Conservation (phyloP, 208 protist species). For the Trypanosoma cruzi region DNA sequence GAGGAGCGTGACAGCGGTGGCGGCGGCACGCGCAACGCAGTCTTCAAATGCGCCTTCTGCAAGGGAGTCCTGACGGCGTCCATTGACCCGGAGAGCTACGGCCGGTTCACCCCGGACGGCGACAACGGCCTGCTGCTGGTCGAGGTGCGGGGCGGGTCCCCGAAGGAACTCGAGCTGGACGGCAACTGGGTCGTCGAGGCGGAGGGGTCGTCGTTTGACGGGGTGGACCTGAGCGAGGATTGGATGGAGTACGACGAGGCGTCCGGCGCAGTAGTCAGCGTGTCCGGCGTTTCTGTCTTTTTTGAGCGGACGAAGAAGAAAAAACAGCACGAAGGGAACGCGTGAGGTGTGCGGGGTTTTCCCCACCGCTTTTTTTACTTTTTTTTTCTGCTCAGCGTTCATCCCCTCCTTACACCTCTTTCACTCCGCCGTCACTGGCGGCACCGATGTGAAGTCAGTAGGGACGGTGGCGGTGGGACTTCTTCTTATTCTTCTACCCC, state of each 20-base stretch:
- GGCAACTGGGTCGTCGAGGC: slow-evolving; percentile 56
- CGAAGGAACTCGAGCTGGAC: slow-evolving; percentile 60
- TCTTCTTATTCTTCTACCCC: too few relatives aligned
- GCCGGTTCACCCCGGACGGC: slow-evolving; percentile 3
- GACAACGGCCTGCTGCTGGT: slow-evolving; percentile 36
- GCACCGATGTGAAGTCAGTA: too few relatives aligned
- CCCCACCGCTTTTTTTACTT: too few relatives aligned
- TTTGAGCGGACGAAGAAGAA: slow-evolving; percentile 50
- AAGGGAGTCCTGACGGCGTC: slow-evolving; percentile 39
- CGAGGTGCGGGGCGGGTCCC: slow-evolving; percentile 71
- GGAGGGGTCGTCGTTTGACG: slow-evolving; percentile 37
- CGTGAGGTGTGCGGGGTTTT: too few relatives aligned
- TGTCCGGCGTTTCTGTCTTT: slow-evolving; percentile 38
- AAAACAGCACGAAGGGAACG: neutral
- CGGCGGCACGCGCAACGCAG: slow-evolving; percentile 58
- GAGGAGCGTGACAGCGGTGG: slow-evolving; percentile 44
- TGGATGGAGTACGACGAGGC: slow-evolving; percentile 82
- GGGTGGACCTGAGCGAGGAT: slow-evolving; percentile 60
- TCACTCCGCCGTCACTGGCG: too few relatives aligned
- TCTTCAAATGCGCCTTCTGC: slow-evolving; percentile 66
- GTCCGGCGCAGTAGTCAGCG: slow-evolving; percentile 28
- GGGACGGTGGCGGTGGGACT: too few relatives aligned
- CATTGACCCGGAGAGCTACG: slow-evolving; percentile 34
- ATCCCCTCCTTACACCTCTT: too few relatives aligned
- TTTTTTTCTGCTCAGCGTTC: too few relatives aligned